Conservation (phyloP, 164 flowering plant genomes). For the Amborella trichopoda region DNA sequence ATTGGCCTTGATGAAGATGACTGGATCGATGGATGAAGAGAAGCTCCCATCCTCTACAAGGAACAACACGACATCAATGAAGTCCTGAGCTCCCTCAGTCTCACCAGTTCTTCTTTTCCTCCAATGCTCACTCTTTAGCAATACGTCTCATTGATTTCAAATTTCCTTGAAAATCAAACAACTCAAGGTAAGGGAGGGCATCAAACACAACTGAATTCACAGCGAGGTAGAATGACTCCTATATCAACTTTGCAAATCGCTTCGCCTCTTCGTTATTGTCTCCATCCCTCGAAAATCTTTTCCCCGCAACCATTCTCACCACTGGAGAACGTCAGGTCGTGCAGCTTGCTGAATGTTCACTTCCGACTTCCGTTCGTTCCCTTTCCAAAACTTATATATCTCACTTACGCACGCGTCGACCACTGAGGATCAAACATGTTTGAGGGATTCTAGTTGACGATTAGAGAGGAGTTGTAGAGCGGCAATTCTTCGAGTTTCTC, state of each 20-base stretch:
- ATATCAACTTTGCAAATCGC: constrained; percentile 3
- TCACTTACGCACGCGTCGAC: not conserved
- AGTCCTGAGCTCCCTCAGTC: not conserved
- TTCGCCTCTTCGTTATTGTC: constrained; percentile 1
- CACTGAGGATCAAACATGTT: not conserved
- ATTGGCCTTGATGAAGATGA: constrained; percentile 5
- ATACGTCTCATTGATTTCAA: constrained; percentile 7
- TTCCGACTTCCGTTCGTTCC: not conserved
- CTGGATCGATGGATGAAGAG: constrained; percentile 1
- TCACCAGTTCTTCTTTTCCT: not conserved
- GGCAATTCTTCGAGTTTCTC: not conserved
- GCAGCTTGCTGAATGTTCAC: constrained; percentile 17
- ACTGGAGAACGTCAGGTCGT: constrained; percentile 21
- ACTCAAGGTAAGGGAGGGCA: constrained; percentile 5
- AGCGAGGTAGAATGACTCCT: constrained; percentile 3
- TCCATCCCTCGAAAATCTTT: constrained; percentile 20
- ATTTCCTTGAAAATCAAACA: constrained; percentile 10
- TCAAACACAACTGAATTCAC: constrained; percentile 6
- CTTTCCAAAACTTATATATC: not conserved
- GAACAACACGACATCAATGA: constrained; percentile 9
- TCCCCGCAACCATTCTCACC: constrained; percentile 34
- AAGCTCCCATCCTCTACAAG: not conserved
- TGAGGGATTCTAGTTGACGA: not conserved
- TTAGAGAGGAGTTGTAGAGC: not conserved
- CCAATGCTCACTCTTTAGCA: constrained; percentile 5